Evolutionary conservation across 2,329 filamentous ascomycete species (phyloP), one percentile per base, ranked within the genome.

Genomic region (Venturia pyrina): DNA sequence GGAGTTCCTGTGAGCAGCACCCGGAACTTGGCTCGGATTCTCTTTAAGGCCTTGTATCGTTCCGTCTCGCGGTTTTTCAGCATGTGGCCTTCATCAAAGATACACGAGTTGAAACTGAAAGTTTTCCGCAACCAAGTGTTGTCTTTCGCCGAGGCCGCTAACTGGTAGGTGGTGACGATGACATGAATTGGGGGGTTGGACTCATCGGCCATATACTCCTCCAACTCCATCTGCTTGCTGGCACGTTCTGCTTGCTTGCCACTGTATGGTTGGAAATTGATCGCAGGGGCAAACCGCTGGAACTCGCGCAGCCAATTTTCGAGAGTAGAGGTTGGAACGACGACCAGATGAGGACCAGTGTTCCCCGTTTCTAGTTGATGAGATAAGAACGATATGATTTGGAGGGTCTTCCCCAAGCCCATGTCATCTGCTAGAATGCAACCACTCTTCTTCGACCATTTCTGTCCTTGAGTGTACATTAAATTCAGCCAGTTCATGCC

Each of bases 251-350:
- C 79, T 72, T 91, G 87, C 6, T 80, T 80, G 19, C 91, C 91
- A 70, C 91, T 83, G 84, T 91, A 90, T 0, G 87, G 85, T 70
- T 85, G 82, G 43, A 97, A 88, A 0, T 82, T 83, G 37, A 99
- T 77, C 0, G 80, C 80, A 0, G 91, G 91, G 6, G 93, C 93
- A 75, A 99, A 99, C 61, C 86, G 88, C 68, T 88, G 80, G 72
- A 99, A 96, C 75, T 99, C 95, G 63, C 87, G 85, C 63, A 96
- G 84, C 95, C 95, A 99, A 73, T 99, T 99, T 72, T 96, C 93
- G 11, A 96, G 84, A 0, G 93, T 97, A 0, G 93, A 96, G 0
- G 91, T 90, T 5, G 95, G 95, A 1, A 98, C 95, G 37, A 99
- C 87, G 46, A 99, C 85, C 44, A 99, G 79, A 73, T 96, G 86